Conservation (phyloP, 2,329 filamentous ascomycete genomes). For the Sporothrix variecibatus region DNA sequence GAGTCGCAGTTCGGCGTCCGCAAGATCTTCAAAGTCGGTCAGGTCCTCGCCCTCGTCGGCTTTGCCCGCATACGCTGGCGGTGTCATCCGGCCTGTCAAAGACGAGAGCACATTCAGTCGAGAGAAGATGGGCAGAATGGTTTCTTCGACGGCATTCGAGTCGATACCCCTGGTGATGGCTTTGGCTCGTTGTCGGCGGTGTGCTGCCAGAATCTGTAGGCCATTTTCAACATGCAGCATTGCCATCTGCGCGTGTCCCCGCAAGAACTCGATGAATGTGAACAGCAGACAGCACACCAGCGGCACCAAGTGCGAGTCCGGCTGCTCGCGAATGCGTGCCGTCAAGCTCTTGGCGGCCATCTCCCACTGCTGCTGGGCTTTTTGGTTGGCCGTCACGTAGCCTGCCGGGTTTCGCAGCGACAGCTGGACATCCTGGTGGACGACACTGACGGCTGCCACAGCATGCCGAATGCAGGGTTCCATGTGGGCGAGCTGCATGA, state of each 20-base stretch:
- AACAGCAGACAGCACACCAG: constrained; percentile 17
- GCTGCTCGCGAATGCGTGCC: not conserved
- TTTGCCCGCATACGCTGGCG: not conserved
- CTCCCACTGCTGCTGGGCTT: not conserved
- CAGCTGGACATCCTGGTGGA: constrained; percentile 10
- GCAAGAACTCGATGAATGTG: constrained; percentile 8
- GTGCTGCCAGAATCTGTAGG: not conserved
- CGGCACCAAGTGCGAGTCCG: not conserved
- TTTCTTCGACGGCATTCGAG: not conserved
- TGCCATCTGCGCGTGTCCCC: not conserved
- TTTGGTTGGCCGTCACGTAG: constrained; percentile 2
- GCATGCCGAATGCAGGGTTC: constrained; percentile 12
- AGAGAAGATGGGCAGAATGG: not conserved
- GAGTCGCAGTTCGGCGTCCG: not conserved
- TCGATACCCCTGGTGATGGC: not conserved
- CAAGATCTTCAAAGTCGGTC: not conserved
- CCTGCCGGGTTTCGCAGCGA: not conserved
- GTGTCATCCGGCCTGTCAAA: not conserved
- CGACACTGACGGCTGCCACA: not conserved
- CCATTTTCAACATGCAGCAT: constrained; percentile 13
- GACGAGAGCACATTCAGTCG: constrained; percentile 7
- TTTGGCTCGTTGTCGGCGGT: not conserved
- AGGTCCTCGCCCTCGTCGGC: not conserved
- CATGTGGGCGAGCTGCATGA: not conserved
- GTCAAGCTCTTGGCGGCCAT: not conserved